Evolutionary conservation across 2,329 filamentous ascomycete species (phyloP).

Genomic region (Polychaeton citri): DNA sequence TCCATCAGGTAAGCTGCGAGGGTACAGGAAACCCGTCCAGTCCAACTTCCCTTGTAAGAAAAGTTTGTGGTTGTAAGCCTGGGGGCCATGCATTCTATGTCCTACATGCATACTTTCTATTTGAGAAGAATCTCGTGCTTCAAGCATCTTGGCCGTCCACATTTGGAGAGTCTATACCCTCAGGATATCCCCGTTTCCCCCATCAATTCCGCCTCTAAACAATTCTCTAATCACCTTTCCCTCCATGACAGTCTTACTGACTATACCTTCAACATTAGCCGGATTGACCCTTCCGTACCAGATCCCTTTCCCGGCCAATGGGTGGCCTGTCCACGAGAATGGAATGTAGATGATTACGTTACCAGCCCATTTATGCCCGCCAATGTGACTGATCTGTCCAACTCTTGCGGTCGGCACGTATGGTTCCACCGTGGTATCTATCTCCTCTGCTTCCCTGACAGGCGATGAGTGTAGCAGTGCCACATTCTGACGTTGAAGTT

Average conservation of each 20-base stretch:
- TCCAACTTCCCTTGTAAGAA: too few relatives aligned
- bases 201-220: constrained; percentile 54
- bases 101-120: too few relatives aligned
- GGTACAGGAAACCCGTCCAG: too few relatives aligned
- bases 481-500: constrained; percentile 38
- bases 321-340: constrained; percentile 36
- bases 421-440: constrained; percentile 18
- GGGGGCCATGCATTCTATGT: too few relatives aligned
- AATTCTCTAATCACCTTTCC: constrained; percentile 58
- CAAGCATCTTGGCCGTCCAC: too few relatives aligned
- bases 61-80: too few relatives aligned
- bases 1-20: too few relatives aligned
- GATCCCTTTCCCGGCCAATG: constrained; percentile 56
- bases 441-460: constrained; percentile 17
- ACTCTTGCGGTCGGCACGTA: constrained; percentile 40
- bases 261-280: constrained; percentile 60
- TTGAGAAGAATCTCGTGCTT: too few relatives aligned
- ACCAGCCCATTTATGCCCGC: constrained; percentile 74
- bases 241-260: constrained; percentile 54
- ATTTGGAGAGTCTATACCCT: constrained; percentile 13
- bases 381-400: constrained; percentile 64
- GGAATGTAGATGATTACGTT: constrained; percentile 75
- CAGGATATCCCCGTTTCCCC: constrained; percentile 16
- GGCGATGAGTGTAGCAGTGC: constrained; percentile 34
- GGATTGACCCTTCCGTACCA: constrained; percentile 75